Percentiles rank a stretch among this genome's conserved stretches.
These are phyloP conservation scores for Monilinia polystroma DNA, from an alignment of 2,329 filamentous ascomycete genomes.

Conservation along the genomic window DNA sequence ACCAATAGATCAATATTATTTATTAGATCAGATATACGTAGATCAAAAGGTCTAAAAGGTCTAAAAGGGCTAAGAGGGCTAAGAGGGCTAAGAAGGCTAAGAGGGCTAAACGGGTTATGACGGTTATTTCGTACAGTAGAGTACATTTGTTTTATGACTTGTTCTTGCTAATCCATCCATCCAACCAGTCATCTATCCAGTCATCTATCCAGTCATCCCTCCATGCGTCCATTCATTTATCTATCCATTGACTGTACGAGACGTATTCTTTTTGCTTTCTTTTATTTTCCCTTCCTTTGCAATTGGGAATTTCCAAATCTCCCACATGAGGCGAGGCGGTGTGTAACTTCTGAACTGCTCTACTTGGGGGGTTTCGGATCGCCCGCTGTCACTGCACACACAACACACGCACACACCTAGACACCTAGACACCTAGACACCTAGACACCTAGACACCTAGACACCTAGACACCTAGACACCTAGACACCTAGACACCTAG, in stretches of 20 bases:
- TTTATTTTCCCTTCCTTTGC: neutral
- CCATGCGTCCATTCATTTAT: neutral
- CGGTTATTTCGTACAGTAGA: too few species aligned
- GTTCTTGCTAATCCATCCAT: too few species aligned
- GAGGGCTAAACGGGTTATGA: too few species aligned
- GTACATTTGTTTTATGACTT: too few species aligned
- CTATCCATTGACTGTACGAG: conserved; percentile 2
- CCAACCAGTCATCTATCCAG: too few species aligned
- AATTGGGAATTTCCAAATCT: neutral
- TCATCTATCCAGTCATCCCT: too few species aligned
- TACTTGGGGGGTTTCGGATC: conserved; percentile 20
- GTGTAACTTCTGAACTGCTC: conserved; percentile 16
- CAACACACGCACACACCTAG: conserved; percentile 4
- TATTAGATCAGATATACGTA: too few species aligned
- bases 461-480: neutral
- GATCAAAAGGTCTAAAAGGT: too few species aligned
- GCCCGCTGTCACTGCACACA: conserved; percentile 18
- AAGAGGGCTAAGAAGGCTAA: too few species aligned
- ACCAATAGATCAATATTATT: too few species aligned
- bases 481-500: neutral
- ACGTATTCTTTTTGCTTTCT: neutral
- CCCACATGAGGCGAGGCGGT: conserved; percentile 22
- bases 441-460: neutral
- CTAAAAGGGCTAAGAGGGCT: too few species aligned
- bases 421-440: neutral